Evolutionary conservation across 2,329 filamentous ascomycete genomes (phyloP), one percentile per base, ranked within the genome.

Genomic region (Fusarium beomiforme): DNA sequence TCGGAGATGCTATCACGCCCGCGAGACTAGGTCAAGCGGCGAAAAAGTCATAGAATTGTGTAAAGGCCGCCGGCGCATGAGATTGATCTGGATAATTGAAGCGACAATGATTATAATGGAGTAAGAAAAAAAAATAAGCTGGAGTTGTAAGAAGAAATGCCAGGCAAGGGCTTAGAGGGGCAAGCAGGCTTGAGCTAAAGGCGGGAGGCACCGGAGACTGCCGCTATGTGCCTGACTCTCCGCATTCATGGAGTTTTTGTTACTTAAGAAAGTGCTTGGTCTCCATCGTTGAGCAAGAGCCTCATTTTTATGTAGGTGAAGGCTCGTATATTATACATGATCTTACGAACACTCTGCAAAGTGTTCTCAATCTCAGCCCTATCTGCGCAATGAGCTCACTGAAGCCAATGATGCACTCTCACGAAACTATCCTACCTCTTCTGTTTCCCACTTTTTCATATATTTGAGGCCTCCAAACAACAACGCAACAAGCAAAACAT

Each of bases 191-290:
- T 12, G 39, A 66, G 47, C 64, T 55, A 67, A 55, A 17, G 17
- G 24, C 56, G 49, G 64, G 56, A 67, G 64, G 63, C 33, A 50
- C 41, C 34, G 55, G 56, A 29, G 49, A 56, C 56, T 51, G 33
- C 63, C 63, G 56, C 17, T 42, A 8, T 26, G 17, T 26, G 13
- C 34, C 33, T n/a, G 14, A 17, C 49, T 56, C 36, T 26, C 50
- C 42, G 34, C 61, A 23, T 59, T 12, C 17, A 50, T 41, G 12
- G 14, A 43, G 33, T 44, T 66, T 64, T 36, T 64, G 33, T 51
- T 39, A 59, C 21, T 51, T 29, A 31, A 29, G 42, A 50, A 46
- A 46, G 21, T 46, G 21, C 21, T 46, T 44, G 51, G 53, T 56
- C 26, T 26, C 33, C 29, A 36, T 33, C 23, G 13, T 21, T 26